Evolutionary conservation across 495 filamentous ascomycete species (phyloP).

Genomic region (Symbiotaphrina buchneri): DNA sequence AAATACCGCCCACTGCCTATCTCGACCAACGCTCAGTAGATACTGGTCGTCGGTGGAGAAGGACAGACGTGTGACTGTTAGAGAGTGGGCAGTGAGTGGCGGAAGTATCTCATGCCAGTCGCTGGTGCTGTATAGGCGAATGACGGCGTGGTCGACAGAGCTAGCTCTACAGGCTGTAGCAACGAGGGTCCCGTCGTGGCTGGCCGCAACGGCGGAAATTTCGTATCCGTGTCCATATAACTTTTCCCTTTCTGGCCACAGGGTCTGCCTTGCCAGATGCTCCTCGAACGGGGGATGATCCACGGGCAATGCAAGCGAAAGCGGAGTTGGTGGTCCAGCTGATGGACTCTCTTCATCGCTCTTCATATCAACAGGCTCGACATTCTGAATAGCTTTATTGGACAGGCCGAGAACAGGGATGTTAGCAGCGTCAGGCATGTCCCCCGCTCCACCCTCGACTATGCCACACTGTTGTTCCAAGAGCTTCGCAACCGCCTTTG

Average conservation of each 20-base stretch:
- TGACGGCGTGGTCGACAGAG: constrained; percentile 81
- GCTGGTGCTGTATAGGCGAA: constrained; percentile 69
- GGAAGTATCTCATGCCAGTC: constrained; percentile 79
- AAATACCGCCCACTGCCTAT: constrained; percentile 78
- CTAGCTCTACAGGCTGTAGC: constrained; percentile 90
- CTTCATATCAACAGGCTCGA: constrained; percentile 20
- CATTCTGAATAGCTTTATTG: constrained; percentile 66
- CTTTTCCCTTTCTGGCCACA: constrained; percentile 94
- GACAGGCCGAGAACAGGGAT: constrained; percentile 91
- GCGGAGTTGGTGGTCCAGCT: constrained; percentile 8
- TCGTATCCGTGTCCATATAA: constrained; percentile 98
- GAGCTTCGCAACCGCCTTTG: constrained; percentile 55
- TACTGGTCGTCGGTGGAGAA: constrained; percentile 56
- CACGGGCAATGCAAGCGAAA: constrained; percentile 20
- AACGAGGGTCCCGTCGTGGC: constrained; percentile 46
- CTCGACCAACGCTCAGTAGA: constrained; percentile 74
- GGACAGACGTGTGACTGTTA: constrained; percentile 60
- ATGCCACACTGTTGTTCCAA: constrained; percentile 47
- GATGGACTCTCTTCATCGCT: constrained; percentile 8
- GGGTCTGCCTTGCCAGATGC: constrained; percentile 64
- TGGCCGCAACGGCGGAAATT: constrained; percentile 73
- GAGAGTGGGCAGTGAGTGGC: constrained; percentile 50
- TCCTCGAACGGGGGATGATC: constrained; percentile 72
- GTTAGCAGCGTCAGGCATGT: constrained; percentile 66
- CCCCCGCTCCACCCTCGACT: constrained; percentile 14